These are phyloP conservation scores for Aspergillus baeticus DNA, from an alignment of 495 filamentous ascomycete species.

Conservation along the genomic window DNA sequence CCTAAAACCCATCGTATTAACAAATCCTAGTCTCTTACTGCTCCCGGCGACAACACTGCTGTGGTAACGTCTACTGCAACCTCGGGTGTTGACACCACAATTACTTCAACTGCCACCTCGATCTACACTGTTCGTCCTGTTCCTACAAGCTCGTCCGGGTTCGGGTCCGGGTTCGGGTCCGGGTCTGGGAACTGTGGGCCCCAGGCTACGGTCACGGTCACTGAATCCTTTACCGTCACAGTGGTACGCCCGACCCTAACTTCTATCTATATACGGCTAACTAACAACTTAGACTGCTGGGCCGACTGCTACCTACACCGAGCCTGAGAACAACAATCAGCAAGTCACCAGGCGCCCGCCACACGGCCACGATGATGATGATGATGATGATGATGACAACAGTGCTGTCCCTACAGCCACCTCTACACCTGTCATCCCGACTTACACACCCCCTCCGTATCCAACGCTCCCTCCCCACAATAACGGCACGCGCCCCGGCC, in stretches of 20 bases:
- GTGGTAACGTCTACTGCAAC: too few species aligned
- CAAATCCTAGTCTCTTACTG: constrained; percentile 2
- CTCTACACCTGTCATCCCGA: constrained; percentile 11
- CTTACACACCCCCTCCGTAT: constrained; percentile 17
- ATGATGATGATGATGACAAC: neutral
- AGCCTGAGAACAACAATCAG: constrained; percentile 16
- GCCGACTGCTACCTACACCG: constrained; percentile 11
- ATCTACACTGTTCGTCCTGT: constrained; percentile 29
- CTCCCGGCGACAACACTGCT: neutral
- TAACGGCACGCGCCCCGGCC: constrained; percentile 36
- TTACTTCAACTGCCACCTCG: constrained; percentile 21
- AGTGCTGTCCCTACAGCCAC: neutral
- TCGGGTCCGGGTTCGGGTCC: neutral
- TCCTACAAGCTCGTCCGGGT: constrained; percentile 19
- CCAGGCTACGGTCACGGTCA: constrained; percentile 42
- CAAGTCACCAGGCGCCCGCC: constrained; percentile 16
- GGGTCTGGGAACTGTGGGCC: neutral
- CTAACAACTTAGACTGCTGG: constrained; percentile 18
- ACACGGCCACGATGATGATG: constrained; percentile 3
- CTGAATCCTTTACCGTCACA: constrained; percentile 34
- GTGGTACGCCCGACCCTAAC: constrained; percentile 31
- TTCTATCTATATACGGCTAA: neutral
- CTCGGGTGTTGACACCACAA: constrained; percentile 14
- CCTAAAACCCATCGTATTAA: neutral
- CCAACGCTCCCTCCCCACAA: constrained; percentile 31